phyloP scores from a whole-genome alignment of 176 grass and related monocot genomes.

The Paspalum notatum region DNA sequence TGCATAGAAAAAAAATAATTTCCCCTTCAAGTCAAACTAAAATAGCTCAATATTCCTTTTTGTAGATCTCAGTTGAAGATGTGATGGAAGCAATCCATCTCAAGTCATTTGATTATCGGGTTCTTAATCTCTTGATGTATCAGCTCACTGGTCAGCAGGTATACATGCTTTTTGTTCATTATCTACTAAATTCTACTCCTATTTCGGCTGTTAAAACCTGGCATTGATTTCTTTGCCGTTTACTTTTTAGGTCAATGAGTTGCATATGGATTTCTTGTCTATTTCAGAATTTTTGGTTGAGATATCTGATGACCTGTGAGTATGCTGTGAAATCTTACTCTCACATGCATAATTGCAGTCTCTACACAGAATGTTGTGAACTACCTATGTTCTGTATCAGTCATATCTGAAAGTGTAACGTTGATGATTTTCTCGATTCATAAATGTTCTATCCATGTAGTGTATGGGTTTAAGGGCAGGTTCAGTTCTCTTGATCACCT shows the following conservation, averaged over 20 bases:
- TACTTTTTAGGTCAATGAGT: conserved; percentile 76
- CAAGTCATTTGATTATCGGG: conserved; percentile 97
- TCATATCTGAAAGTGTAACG: neutral
- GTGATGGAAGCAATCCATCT: conserved; percentile 80
- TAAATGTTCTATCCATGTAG: conserved; percentile 11
- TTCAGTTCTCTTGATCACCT: too few species aligned
- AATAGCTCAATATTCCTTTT: conserved; percentile 31
- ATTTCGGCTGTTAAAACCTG: conserved; percentile 11
- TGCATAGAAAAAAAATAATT: neutral
- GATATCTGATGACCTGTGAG: conserved; percentile 97
- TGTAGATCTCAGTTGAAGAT: conserved; percentile 80
- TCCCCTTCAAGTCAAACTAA: conserved; percentile 2
- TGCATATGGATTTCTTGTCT: conserved; percentile 98
- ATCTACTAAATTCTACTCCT: neutral
- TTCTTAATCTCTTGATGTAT: conserved; percentile 89
- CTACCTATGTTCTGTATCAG: neutral
- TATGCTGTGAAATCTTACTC: conserved; percentile 39
- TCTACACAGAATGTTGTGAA: neutral
- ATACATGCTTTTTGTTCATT: conserved; percentile 23
- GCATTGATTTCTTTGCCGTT: conserved; percentile 24
- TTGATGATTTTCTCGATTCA: conserved; percentile 2
- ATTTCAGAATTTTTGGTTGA: conserved; percentile 93
- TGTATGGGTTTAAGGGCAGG: neutral
- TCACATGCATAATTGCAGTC: conserved; percentile 12
- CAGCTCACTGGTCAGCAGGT: conserved; percentile 74